Evolutionary conservation across 2,329 filamentous ascomycete genomes (phyloP), one percentile per base, ranked within the genome.

Genomic region (Arthrobotrys conoides): DNA sequence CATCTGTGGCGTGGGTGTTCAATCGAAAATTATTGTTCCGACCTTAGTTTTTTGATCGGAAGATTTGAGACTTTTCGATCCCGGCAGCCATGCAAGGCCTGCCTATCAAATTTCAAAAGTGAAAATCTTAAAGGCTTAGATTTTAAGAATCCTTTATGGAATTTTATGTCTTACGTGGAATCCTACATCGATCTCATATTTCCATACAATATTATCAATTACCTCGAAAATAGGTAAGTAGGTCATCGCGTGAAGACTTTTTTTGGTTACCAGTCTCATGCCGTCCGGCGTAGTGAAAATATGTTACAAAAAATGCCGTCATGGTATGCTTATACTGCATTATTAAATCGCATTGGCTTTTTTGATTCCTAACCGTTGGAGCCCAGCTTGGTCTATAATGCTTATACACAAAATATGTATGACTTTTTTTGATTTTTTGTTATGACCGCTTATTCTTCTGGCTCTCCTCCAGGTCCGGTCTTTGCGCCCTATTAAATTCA

Each of bases 401-500:
- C 71, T 79, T 46, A 73, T 61, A 61, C 67, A 66, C 59, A 71
- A 30, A 75, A 71, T 61, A 16, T 44, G n/a, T n/a, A n/a, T n/a
- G n/a, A n/a, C n/a, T n/a, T n/a, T n/a, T n/a, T n/a, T n/a, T n/a
- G 48, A 57, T 38, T 36, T 48, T 48, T 14, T 6, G 27, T 51
- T 22, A 12, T 27, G 14, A 38, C 46, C 27, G 16, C 55, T 51
- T 57, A 66, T 53, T 79, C 80, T 49, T 81, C 80, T 36, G 80
- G 79, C 27, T 80, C 79, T 53, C 80, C 80, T 18, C 77, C 73
- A 33, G 80, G 80, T 2, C 80, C 80, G 36, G 73, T 80, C 69
- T 81, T 81, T 24, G 80, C 77, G 22, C 80, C 80, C 80, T 81
- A 63, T 55, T 36, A 38, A 61, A 14, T 18, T 1, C 2, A 24